Evolutionary conservation across 441 rosid species (phyloP).

Genomic region (Populus hybrid): DNA sequence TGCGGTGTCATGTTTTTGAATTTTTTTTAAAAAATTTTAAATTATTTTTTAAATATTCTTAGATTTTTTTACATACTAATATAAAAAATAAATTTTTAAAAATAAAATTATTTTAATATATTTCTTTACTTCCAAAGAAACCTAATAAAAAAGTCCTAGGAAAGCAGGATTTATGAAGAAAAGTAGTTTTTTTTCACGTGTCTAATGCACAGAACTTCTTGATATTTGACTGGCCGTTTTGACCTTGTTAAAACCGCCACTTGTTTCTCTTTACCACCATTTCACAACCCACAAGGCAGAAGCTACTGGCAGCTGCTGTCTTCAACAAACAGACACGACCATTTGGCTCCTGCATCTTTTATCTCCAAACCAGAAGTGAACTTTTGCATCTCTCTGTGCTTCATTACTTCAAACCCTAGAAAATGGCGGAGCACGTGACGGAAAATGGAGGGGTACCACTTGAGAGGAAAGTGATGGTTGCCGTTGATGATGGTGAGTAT

Average conservation of each 20-base stretch:
- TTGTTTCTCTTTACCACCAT: not conserved
- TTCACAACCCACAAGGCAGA: not conserved
- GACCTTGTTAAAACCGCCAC: not conserved
- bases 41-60: too few species aligned
- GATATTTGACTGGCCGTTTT: slow-evolving; percentile 10
- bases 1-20: too few species aligned
- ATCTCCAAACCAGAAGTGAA: not conserved
- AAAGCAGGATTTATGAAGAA: too few species aligned
- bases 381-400: not conserved
- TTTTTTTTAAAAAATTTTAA: too few species aligned
- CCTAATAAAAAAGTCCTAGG: too few species aligned
- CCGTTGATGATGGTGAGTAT: slow-evolving; percentile 39
- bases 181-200: too few species aligned
- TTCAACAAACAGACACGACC: not conserved
- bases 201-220: not conserved
- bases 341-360: not conserved
- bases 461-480: slow-evolving; percentile 41
- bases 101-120: too few species aligned
- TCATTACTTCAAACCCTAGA: not conserved
- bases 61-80: too few species aligned
- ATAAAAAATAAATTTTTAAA: too few species aligned
- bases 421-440: slow-evolving; percentile 16
- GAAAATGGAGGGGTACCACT: not conserved
- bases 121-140: too few species aligned
- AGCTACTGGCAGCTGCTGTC: not conserved